These are phyloP conservation scores for Calocybe gambosa DNA, from an alignment of 1,284 basidiomycete genomes.

Conservation along the genomic window DNA sequence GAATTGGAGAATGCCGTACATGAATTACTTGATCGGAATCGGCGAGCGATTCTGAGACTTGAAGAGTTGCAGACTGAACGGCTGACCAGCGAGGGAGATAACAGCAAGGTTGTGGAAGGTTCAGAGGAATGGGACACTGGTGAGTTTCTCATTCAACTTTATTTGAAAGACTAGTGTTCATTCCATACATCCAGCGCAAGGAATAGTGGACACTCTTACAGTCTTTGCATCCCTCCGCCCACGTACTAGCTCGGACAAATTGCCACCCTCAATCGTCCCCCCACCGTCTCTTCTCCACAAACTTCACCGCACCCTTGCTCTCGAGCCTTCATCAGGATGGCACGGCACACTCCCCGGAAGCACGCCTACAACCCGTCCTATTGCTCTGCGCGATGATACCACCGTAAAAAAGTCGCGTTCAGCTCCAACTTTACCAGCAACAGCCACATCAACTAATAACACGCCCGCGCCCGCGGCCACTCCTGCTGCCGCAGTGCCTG, in stretches of 20 bases:
- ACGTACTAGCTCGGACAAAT: slow-evolving; percentile 37
- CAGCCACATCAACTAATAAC: slow-evolving; percentile 10
- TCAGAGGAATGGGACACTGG: slow-evolving; percentile 78
- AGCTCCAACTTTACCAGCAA: slow-evolving; percentile 18
- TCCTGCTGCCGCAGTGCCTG: slow-evolving; percentile 7
- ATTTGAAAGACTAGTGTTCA: slow-evolving; percentile 12
- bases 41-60: slow-evolving; percentile 52
- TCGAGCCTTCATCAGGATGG: slow-evolving; percentile 58
- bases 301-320: slow-evolving; percentile 62
- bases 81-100: slow-evolving; percentile 38
- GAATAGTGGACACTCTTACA: slow-evolving; percentile 61
- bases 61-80: slow-evolving; percentile 58
- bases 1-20: slow-evolving; percentile 63
- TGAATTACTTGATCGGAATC: slow-evolving; percentile 59
- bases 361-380: slow-evolving; percentile 29
- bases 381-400: slow-evolving; percentile 65
- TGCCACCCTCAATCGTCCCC: slow-evolving; percentile 47
- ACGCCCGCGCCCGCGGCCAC: not conserved
- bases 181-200: slow-evolving; percentile 46
- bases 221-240: slow-evolving; percentile 68
- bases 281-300: slow-evolving; percentile 55
- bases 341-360: slow-evolving; percentile 61
- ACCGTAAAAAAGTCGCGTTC: slow-evolving; percentile 47
- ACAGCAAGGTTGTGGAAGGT: slow-evolving; percentile 45
- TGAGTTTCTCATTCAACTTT: slow-evolving; percentile 24